These are phyloP conservation scores for Tetrapisispora phaffii DNA, from an alignment of 805 yeast genomes.

Conservation along the genomic window DNA sequence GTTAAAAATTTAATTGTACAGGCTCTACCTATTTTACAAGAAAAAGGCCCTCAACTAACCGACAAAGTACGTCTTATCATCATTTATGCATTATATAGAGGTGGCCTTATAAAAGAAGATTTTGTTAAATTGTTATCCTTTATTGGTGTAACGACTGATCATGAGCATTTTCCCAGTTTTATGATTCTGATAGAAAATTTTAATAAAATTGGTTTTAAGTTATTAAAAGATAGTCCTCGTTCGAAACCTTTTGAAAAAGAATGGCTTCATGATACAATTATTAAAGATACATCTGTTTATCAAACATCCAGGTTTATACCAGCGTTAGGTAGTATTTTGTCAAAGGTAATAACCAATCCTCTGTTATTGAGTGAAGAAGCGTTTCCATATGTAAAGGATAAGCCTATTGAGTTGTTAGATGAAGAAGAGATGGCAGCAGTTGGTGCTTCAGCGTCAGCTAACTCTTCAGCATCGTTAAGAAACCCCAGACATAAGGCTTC, in stretches of 20 bases:
- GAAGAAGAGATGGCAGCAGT: constrained; percentile 30
- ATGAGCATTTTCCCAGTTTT: constrained; percentile 34
- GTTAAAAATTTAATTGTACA: constrained; percentile 51
- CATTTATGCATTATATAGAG: constrained; percentile 69
- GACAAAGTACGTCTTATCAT: constrained; percentile 71
- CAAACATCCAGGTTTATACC: constrained; percentile 68
- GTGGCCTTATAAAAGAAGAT: constrained; percentile 71
- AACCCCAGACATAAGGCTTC: constrained; percentile 66
- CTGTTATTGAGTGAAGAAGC: constrained; percentile 40
- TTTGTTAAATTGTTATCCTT: constrained; percentile 59
- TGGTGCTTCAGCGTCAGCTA: constrained; percentile 25
- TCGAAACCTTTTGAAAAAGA: constrained; percentile 39
- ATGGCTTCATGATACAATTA: constrained; percentile 43
- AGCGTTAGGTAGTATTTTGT: constrained; percentile 50
- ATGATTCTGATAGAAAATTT: constrained; percentile 50
- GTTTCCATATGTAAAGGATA: constrained; percentile 71
- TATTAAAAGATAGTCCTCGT: constrained; percentile 36
- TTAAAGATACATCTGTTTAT: constrained; percentile 32
- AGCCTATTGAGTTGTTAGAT: constrained; percentile 44
- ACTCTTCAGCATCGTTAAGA: constrained; percentile 45
- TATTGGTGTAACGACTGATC: constrained; percentile 32
- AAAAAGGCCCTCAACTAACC: constrained; percentile 40
- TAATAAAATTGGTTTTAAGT: constrained; percentile 46
- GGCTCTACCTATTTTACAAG: constrained; percentile 44
- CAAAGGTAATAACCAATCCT: constrained; percentile 40